Evolutionary conservation across 192 early-diverging fungal species (phyloP).

Genomic region (Neocallimastix lanati): DNA sequence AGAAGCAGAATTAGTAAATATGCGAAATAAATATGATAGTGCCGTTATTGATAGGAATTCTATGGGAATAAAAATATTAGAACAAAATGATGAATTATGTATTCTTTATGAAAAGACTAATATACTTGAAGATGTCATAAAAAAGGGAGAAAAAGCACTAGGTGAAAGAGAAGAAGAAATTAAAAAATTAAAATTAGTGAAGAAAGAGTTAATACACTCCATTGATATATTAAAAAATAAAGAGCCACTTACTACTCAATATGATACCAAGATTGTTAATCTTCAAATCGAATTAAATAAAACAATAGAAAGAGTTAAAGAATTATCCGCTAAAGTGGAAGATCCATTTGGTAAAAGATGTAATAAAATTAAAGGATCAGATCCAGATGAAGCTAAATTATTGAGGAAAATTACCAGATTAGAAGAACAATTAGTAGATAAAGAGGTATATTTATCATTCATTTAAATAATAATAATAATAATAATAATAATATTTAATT

Average conservation of each 20-base stretch:
- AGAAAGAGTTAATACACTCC: constrained; percentile 12
- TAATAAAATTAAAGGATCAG: constrained; percentile 25
- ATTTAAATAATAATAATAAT: neutral
- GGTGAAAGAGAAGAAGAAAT: constrained; percentile 16
- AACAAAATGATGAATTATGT: constrained; percentile 40
- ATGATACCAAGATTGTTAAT: constrained; percentile 1
- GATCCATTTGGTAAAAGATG: constrained; percentile 14
- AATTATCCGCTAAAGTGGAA: constrained; percentile 23
- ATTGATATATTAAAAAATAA: constrained; percentile 19
- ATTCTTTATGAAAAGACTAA: constrained; percentile 37
- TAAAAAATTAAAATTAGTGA: constrained; percentile 17
- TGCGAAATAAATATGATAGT: constrained; percentile 23
- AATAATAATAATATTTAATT: neutral
- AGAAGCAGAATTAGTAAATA: constrained; percentile 27
- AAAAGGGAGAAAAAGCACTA: constrained; percentile 18
- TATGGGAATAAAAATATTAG: constrained; percentile 29
- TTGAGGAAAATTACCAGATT: constrained; percentile 23
- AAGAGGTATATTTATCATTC: constrained; percentile 23
- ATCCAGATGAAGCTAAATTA: constrained; percentile 24
- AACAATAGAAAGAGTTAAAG: constrained; percentile 7
- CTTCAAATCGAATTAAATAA: constrained; percentile 7
- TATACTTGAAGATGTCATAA: constrained; percentile 15
- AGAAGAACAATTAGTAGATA: constrained; percentile 32
- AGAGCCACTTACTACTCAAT: constrained; percentile 1
- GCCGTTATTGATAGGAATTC: constrained; percentile 28